Conservation (phyloP, 1,139 yeast genomes). For the Casaregolazyma suthepensis region DNA sequence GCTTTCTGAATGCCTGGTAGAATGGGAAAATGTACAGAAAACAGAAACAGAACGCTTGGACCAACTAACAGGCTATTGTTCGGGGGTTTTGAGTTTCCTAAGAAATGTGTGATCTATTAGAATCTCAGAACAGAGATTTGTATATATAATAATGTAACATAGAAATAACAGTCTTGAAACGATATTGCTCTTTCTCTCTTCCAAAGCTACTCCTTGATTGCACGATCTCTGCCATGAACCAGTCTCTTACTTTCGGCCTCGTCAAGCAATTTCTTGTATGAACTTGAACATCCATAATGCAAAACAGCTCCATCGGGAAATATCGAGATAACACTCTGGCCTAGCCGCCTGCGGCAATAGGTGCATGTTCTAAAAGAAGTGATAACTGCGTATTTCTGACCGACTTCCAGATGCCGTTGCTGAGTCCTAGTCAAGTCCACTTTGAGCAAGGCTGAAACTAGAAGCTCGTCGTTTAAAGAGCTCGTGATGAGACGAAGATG, state of each 20-base stretch:
- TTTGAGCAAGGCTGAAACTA: constrained; percentile 34
- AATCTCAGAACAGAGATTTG: not conserved
- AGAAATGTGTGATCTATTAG: constrained; percentile 23
- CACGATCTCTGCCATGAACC: not conserved
- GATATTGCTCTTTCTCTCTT: not conserved
- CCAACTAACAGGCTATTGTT: constrained; percentile 68
- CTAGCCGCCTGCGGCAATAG: constrained; percentile 56
- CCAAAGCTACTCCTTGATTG: constrained; percentile 5
- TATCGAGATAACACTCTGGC: constrained; percentile 55
- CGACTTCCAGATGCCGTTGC: constrained; percentile 34
- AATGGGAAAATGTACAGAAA: constrained; percentile 46
- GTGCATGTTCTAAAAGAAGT: constrained; percentile 46
- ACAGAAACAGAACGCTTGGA: constrained; percentile 50
- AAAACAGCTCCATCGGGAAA: constrained; percentile 48
- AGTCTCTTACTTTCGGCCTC: constrained; percentile 8
- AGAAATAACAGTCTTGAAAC: not conserved
- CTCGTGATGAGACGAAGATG: constrained; percentile 40
- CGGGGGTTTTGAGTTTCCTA: constrained; percentile 71
- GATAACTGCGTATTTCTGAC: constrained; percentile 35
- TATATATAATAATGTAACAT: constrained; percentile 1
- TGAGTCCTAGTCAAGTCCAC: constrained; percentile 36
- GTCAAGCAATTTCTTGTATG: constrained; percentile 20
- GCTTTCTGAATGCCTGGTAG: constrained; percentile 36
- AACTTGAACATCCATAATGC: constrained; percentile 60
- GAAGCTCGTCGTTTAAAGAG: constrained; percentile 17